Evolutionary conservation across 805 yeast genomes (phyloP).

Genomic region (Priceomyces haplophilus): DNA sequence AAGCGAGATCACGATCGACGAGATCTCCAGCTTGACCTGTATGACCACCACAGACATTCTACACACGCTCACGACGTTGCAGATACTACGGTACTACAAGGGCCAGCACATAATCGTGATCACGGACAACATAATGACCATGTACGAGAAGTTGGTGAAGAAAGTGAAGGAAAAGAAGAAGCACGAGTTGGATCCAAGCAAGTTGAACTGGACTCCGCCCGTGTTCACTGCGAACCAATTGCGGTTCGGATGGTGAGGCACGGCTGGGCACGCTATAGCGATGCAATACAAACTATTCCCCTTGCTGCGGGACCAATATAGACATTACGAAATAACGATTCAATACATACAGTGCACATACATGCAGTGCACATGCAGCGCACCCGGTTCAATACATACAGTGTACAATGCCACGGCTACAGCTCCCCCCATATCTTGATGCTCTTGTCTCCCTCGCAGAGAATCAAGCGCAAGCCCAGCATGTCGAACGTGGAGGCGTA

Average conservation of each 20-base stretch:
- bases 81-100: slow-evolving; percentile 85
- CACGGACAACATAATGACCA: slow-evolving; percentile 75
- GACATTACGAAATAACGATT: neutral
- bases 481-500: slow-evolving; percentile 70
- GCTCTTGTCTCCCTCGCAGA: slow-evolving; percentile 90
- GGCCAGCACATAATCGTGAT: slow-evolving; percentile 90
- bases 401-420: too few relatives aligned
- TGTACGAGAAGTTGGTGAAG: slow-evolving; percentile 61
- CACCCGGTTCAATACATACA: too few relatives aligned
- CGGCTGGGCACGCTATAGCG: neutral
- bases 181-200: slow-evolving; percentile 69
- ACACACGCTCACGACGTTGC: slow-evolving; percentile 88
- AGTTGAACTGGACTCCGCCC: slow-evolving; percentile 91
- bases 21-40: slow-evolving; percentile 77
- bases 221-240: slow-evolving; percentile 93
- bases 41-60: slow-evolving; percentile 96
- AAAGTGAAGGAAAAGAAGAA: slow-evolving; percentile 62
- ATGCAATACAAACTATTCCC: too few relatives aligned
- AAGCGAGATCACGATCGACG: slow-evolving; percentile 78
- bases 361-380: too few relatives aligned
- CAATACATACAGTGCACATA: too few relatives aligned
- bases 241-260: slow-evolving; percentile 82
- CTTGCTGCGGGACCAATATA: too few relatives aligned
- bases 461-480: slow-evolving; percentile 75
- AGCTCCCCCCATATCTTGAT: slow-evolving; percentile 62